phyloP scores from a whole-genome alignment of 2,329 filamentous ascomycete species.

The Aspergillus sp. region DNA sequence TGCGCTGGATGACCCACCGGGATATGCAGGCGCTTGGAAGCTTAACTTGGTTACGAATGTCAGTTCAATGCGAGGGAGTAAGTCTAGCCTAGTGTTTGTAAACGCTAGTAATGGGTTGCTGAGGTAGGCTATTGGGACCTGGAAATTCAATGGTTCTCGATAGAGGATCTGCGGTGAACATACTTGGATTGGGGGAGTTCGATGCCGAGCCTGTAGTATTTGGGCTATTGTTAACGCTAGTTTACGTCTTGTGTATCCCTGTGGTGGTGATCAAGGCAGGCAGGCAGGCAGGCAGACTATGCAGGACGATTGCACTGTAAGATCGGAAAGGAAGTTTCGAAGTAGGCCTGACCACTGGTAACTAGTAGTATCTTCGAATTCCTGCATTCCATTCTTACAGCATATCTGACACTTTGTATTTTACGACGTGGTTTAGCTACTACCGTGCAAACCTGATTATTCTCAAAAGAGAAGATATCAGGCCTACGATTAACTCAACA shows the following conservation, averaged over 20 bases:
- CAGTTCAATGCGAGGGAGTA: no score
- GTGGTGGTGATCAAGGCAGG: background rate
- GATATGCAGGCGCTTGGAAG: background rate
- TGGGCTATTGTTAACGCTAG: background rate
- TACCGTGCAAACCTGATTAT: no score
- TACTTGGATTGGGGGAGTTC: background rate
- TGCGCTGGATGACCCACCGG: background rate
- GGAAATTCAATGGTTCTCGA: background rate
- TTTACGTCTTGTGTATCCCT: background rate
- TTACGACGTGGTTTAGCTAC: no score
- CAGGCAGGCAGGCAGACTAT: background rate
- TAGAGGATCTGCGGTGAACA: background rate
- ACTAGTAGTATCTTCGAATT: no score
- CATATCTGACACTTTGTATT: no score
- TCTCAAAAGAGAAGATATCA: no score
- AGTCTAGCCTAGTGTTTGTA: background rate
- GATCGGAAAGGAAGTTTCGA: no score
- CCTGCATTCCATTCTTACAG: no score
- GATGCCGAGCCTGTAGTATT: background rate
- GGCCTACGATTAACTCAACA: no score
- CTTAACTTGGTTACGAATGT: background rate
- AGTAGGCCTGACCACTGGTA: no score
- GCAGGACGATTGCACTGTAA: no score
- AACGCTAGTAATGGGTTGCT: background rate
- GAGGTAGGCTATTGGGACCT: background rate